Base-by-base conservation (phyloP, 164 flowering plant species). In the Santalum album region DNA sequence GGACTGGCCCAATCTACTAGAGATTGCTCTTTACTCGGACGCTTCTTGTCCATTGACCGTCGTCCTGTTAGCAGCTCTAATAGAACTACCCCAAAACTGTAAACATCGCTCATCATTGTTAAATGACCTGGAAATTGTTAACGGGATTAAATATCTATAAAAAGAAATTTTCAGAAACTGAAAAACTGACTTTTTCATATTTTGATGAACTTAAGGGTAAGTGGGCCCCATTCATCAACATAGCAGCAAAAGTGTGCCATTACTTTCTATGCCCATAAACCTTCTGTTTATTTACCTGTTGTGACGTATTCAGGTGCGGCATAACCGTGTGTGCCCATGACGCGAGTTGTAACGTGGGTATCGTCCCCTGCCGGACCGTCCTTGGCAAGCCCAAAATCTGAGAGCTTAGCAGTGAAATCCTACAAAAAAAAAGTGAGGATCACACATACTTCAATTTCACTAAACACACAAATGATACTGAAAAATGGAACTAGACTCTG, bases 311-410 rank as follows among this genome's bases (percentile, higher is more conserved):
- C 98, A 0, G 96, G 98, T 6, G 98, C 98, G 12, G 90, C 95
- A 23, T 91, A 91, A 56, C 98, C 98, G 6, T 82, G 72, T 0
- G 98, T 91, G 14, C 98, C 98, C 92, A 91, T 83, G 7, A 91
- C 76, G 1, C 90, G 69, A 0, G 96, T 84, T 1, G 92, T 64
- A 4, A 88, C 75, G 58, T 86, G 90, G 0, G 86, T 77, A 0
- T 88, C 69, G 25, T 82, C 90, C 23, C 81, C 96, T 59, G 78
- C 78, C 0, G 92, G 95, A 4, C 95, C 95, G 22, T 88, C 92
- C 42, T 66, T 88, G 0, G 98, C 98, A 19, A 88, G 65, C 47
- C 98, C 98, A 22, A 91, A 91, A 65, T 91, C 98, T 3, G 98
- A 86, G 6, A 91, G 74, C 64, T 88, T 91, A 1, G 90, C 80